Percentiles rank a stretch among this genome's conserved stretches.
Conservation (phyloP, 129 eudicot genomes). For the Lactuca sativa region DNA sequence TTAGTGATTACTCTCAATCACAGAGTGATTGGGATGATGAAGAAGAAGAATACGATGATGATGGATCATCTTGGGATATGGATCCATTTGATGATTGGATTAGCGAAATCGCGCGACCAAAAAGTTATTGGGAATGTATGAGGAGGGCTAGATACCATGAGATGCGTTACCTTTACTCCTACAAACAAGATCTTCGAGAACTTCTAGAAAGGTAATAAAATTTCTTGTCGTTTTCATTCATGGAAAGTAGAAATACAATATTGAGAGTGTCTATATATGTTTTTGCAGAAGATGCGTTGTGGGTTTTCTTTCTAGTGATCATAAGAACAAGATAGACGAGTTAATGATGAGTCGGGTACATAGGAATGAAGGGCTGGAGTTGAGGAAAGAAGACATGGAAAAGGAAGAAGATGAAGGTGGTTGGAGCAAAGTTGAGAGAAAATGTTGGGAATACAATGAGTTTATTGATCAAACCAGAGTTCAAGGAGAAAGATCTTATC, state of each 20-base stretch:
- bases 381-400: slow-evolving; percentile 16
- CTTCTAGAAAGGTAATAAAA: slow-evolving; percentile 59
- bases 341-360: slow-evolving; percentile 53
- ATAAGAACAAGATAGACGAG: slow-evolving; percentile 53
- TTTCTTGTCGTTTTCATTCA: too few relatives aligned
- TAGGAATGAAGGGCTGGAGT: slow-evolving; percentile 21
- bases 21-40: slow-evolving; percentile 55
- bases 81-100: slow-evolving; percentile 53
- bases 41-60: slow-evolving; percentile 37
- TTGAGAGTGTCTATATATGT: not conserved
- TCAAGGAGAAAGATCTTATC: slow-evolving; percentile 29
- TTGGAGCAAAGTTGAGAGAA: slow-evolving; percentile 20
- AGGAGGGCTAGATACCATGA: slow-evolving; percentile 77
- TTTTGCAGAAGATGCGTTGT: slow-evolving; percentile 66
- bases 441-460: slow-evolving; percentile 29
- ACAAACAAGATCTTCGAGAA: slow-evolving; percentile 55
- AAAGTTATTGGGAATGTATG: slow-evolving; percentile 72
- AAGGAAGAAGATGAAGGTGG: slow-evolving; percentile 33
- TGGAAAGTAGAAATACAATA: not conserved
- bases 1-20: slow-evolving; percentile 44
- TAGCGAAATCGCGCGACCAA: slow-evolving; percentile 67
- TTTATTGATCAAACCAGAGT: slow-evolving; percentile 35
- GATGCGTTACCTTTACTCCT: slow-evolving; percentile 56
- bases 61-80: not conserved
- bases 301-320: slow-evolving; percentile 55